These are phyloP conservation scores for Aspergillus sclerotialis DNA, from an alignment of 2,329 filamentous ascomycete species.

Conservation along the genomic window DNA sequence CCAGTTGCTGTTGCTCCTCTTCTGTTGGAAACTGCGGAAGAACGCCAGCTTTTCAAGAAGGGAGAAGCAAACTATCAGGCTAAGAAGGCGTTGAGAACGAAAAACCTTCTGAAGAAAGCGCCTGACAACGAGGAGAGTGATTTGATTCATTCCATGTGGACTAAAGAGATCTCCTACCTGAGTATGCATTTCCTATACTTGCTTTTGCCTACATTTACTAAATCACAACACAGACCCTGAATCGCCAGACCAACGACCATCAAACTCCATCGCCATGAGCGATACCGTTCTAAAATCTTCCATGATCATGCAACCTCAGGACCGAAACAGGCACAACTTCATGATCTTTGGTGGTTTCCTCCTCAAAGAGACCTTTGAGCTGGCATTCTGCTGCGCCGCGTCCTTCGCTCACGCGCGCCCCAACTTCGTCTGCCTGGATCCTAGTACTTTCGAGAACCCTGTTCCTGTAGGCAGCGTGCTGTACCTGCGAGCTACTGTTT, in stretches of 20 bases:
- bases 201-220: background rate
- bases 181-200: conserved; percentile 27
- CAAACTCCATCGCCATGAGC: conserved; percentile 56
- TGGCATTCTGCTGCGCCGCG: conserved; percentile 68
- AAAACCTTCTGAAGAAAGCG: conserved; percentile 57
- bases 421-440: conserved; percentile 65
- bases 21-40: conserved; percentile 56
- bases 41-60: conserved; percentile 55
- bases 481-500: conserved; percentile 65
- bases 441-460: conserved; percentile 67
- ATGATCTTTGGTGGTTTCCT: conserved; percentile 76
- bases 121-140: conserved; percentile 66
- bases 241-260: conserved; percentile 46
- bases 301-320: conserved; percentile 69
- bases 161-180: conserved; percentile 58
- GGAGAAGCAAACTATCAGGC: conserved; percentile 61
- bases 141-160: conserved; percentile 68
- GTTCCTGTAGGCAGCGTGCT: conserved; percentile 69
- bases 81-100: conserved; percentile 57
- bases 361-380: conserved; percentile 67
- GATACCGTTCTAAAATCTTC: conserved; percentile 58
- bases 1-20: conserved; percentile 57
- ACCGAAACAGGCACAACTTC: conserved; percentile 63
- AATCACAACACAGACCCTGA: conserved; percentile 43
- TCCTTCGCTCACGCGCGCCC: conserved; percentile 63